Conservation (phyloP, 2,329 filamentous ascomycete species). For the Monilinia aucupariae region DNA sequence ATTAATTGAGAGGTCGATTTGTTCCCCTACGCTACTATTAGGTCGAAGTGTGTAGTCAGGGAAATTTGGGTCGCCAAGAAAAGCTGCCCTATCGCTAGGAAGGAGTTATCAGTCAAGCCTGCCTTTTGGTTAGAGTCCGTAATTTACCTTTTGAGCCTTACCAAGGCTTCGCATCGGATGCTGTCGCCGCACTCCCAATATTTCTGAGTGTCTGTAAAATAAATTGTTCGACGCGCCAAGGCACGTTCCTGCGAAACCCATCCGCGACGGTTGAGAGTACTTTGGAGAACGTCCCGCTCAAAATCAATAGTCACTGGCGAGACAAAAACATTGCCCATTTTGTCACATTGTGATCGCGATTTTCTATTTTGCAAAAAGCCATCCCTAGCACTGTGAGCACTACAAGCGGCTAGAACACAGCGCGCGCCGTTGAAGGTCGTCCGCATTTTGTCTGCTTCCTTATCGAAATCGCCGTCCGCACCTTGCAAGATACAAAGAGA, state of each 20-base stretch:
- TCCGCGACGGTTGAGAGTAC: constrained; percentile 35
- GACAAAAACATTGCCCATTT: background rate
- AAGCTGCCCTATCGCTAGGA: constrained; percentile 21
- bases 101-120: background rate
- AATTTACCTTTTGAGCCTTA: constrained; percentile 34
- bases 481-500: constrained; percentile 35
- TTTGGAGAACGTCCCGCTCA: constrained; percentile 32
- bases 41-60: constrained; percentile 7
- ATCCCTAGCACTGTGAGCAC: background rate
- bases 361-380: background rate
- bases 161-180: constrained; percentile 36
- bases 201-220: constrained; percentile 36
- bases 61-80: constrained; percentile 34
- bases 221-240: constrained; percentile 37
- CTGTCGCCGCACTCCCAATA: constrained; percentile 39
- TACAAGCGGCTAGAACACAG: constrained; percentile 12
- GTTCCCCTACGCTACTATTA: background rate
- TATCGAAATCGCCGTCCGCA: constrained; percentile 27
- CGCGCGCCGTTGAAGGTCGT: constrained; percentile 23
- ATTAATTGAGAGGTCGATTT: background rate
- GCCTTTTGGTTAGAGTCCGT: background rate
- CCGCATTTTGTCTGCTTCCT: constrained; percentile 29
- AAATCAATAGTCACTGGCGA: constrained; percentile 32
- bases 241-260: constrained; percentile 41
- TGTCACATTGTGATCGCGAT: background rate